Base-by-base conservation (phyloP, 2,329 filamentous ascomycete genomes). In the Cladobotryum mycophilum region DNA sequence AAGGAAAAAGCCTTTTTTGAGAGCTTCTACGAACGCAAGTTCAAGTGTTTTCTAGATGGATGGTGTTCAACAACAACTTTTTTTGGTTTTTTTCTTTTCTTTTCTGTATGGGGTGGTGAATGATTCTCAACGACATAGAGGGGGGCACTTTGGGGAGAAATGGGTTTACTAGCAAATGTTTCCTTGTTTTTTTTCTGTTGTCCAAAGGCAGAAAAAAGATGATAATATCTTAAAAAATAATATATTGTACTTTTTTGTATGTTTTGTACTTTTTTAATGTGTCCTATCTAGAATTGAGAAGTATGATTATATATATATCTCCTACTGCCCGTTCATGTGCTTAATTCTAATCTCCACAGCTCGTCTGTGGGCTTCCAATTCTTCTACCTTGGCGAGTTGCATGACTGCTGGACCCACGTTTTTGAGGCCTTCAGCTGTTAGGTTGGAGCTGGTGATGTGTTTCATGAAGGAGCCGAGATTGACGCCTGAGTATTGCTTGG, bases 401-500 rank as follows among this genome's bases (percentile, higher is more conserved):
- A 97, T 96, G 47, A 99, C 93, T 4, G 93, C 90, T 48, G 76
- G 74, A 34, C 92, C 89, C 2, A 99, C 87, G 61, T 95, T 93
- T 60, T 80, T 79, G 55, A 99, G 74, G 18, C 93, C 93, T 61
- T 96, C 80, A 15, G 84, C 81, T 1, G 89, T 95, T 55, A 99
- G 78, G 68, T 95, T 88, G 0, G 90, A 89, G 72, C 88, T 93
- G 36, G 93, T 99, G 64, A 99, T 96, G 76, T 97, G 90, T 75
- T 99, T 99, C 67, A 96, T 81, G 71, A 96, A 99, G 2, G 92
- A 97, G 33, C 82, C 89, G 5, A 99, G 80, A 69, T 96, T 99
- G 64, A 99, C 93, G 47, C 93, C 93, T 5, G 90, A 96, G 74
- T 99, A 99, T 70, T 99, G 93, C 73, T 95, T 96, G 45, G 93